Evolutionary conservation across 140 eudicot genomes (phyloP).

Genomic region (Oenanthe javanica): DNA sequence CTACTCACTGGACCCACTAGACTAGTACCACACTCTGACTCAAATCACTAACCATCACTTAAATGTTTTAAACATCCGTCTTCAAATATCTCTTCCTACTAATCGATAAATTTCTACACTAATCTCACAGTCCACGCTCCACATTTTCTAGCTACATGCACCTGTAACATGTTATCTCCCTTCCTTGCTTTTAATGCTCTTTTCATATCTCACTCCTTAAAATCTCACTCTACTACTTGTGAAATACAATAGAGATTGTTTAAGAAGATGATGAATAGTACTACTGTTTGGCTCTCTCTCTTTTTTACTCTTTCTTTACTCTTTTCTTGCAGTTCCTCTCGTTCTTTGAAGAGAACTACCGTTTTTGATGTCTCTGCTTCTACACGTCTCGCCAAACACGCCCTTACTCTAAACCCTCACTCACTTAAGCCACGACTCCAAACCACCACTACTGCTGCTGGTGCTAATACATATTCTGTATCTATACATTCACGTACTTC

Average conservation of each 20-base stretch:
- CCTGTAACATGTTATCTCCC: background rate
- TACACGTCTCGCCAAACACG: background rate
- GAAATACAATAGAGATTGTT: background rate
- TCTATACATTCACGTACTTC: slow-evolving; percentile 3
- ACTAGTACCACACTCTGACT: background rate
- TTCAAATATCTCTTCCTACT: background rate
- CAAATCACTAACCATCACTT: background rate
- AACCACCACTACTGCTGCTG: background rate
- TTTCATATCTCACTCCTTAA: background rate
- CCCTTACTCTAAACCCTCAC: background rate
- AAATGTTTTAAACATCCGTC: background rate
- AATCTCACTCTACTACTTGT: background rate
- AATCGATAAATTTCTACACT: background rate
- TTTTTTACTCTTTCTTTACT: background rate
- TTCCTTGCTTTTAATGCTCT: background rate
- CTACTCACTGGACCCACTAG: background rate
- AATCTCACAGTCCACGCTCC: background rate
- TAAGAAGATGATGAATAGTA: background rate
- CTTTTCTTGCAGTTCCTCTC: background rate
- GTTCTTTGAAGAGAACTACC: background rate
- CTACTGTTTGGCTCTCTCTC: background rate
- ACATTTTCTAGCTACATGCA: background rate
- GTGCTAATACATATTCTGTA: background rate
- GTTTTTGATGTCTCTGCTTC: slow-evolving; percentile 5
- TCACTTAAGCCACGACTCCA: background rate